Base-by-base conservation (phyloP, 306 rosid species). In the Rosa chinensis region DNA sequence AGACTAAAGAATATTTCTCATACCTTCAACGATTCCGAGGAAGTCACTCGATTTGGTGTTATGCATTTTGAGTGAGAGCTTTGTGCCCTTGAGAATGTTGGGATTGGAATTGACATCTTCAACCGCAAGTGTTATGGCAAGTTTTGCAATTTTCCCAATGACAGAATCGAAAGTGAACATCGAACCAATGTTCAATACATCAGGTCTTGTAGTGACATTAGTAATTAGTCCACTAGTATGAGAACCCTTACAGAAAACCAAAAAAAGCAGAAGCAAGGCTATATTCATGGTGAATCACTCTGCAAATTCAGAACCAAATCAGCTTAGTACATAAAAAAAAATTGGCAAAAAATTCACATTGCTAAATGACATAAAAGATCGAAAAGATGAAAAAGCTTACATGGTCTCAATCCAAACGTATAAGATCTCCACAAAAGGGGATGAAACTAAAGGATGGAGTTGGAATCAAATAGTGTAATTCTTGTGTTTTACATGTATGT, bases 21-120 rank as follows among this genome's bases (percentile, higher is more conserved):
- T 66, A 89, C 93, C 89, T 6, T 84, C 90, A 49, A 89, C 71
- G 66, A 87, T 89, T 67, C 93, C 91, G 0, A 86, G 86, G 74
- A 89, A 89, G 45, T 85, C 93, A 42, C 69, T 86, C 17, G 87
- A 78, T 77, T 82, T 74, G 14, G 87, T 82, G 73, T 87, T 88
- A 32, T 71, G 81, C 81, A 84, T 74, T 25, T 79, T 77, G 11
- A 89, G 67, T 52, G 78, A 68, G 49, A 89, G 87, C 70, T 16
- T 82, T 8, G 91, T 84, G 75, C 90, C 87, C 18, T 62, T 82
- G 40, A 87, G 91, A 80, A 89, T 39, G 0, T 62, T 5, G 6
- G 76, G 48, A 45, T 81, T 68, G 66, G 91, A 80, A 72, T 89
- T 89, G 17, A 89, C 85, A 32, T 87, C 93, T 35, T 89, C 77